These are phyloP conservation scores for Entomophthora muscae DNA, from an alignment of 371 early-diverging fungal species.

Conservation along the genomic window DNA sequence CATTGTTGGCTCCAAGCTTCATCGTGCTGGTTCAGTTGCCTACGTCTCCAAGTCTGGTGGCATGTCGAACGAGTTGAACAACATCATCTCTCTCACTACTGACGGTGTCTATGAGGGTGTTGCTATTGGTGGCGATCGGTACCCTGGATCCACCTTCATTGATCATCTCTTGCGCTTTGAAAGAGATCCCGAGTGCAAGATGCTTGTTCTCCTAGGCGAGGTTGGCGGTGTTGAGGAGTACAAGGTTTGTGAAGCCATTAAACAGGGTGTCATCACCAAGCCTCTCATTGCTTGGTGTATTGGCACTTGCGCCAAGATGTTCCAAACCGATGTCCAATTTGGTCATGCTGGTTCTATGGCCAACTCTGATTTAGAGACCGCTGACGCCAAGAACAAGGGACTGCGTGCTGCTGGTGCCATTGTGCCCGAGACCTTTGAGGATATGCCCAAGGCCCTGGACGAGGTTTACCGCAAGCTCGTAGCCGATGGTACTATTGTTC, in stretches of 20 bases:
- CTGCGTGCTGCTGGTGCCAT: constrained; percentile 74
- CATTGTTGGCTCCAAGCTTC: constrained; percentile 92
- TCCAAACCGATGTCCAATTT: constrained; percentile 92
- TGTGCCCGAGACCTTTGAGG: constrained; percentile 92
- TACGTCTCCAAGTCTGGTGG: constrained; percentile 97
- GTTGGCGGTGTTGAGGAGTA: constrained; percentile 97
- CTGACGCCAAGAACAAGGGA: constrained; percentile 87
- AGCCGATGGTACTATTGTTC: constrained; percentile 43
- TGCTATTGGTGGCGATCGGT: constrained; percentile 96
- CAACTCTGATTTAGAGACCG: constrained; percentile 89
- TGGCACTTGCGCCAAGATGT: constrained; percentile 97
- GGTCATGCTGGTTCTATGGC: constrained; percentile 97
- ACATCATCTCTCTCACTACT: constrained; percentile 86
- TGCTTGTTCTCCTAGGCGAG: constrained; percentile 89
- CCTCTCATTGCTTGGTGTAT: constrained; percentile 98
- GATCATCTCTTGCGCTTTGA: constrained; percentile 92
- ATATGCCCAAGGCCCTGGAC: constrained; percentile 64
- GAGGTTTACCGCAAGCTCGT: constrained; percentile 63
- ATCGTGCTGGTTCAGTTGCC: constrained; percentile 88
- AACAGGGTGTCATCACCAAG: constrained; percentile 76
- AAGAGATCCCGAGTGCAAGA: constrained; percentile 82
- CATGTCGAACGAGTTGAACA: constrained; percentile 98
- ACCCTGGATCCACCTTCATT: constrained; percentile 94
- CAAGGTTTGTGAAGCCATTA: constrained; percentile 81
- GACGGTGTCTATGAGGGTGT: constrained; percentile 98